phyloP scores from a whole-genome alignment of 2,329 filamentous ascomycete genomes.

The Hypoxylon sp. region DNA sequence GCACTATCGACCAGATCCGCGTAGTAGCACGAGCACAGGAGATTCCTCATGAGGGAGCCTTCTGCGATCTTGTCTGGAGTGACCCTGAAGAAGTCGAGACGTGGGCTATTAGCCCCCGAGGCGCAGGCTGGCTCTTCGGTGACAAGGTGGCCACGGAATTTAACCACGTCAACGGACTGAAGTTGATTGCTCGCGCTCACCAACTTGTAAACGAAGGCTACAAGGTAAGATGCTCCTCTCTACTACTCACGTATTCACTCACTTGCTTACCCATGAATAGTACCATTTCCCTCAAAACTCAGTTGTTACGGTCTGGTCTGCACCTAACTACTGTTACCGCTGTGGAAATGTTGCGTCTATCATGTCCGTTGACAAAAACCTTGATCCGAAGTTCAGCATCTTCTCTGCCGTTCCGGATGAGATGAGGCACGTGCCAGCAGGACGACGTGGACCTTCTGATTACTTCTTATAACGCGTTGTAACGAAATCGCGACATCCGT shows the following conservation, averaged over 20 bases:
- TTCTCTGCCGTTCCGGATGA: constrained; percentile 92
- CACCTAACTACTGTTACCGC: constrained; percentile 94
- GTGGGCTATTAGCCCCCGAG: constrained; percentile 93
- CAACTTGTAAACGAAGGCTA: constrained; percentile 99
- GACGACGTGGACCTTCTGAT: constrained; percentile 75
- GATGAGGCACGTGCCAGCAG: constrained; percentile 82
- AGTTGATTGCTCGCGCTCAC: constrained; percentile 95
- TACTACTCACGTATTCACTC: constrained; percentile 18
- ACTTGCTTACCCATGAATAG: constrained; percentile 60
- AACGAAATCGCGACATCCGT: constrained; percentile 39
- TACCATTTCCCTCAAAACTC: constrained; percentile 97
- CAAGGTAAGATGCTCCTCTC: constrained; percentile 81
- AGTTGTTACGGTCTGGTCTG: constrained; percentile 98
- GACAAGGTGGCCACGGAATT: constrained; percentile 98
- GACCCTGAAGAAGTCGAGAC: constrained; percentile 98
- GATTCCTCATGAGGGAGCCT: constrained; percentile 97
- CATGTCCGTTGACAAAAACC: constrained; percentile 88
- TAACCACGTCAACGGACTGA: constrained; percentile 95
- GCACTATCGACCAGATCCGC: constrained; percentile 98
- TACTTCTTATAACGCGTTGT: constrained; percentile 73
- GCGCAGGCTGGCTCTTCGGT: constrained; percentile 98
- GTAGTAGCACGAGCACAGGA: constrained; percentile 98
- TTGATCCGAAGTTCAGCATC: constrained; percentile 92
- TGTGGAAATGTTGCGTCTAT: constrained; percentile 98
- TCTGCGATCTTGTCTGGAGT: constrained; percentile 98